A percentile compares a stretch with the other conserved stretches of the same genome.
phyloP scores from a whole-genome alignment of 1,284 basidiomycete genomes.

The Ustilago bromivora region DNA sequence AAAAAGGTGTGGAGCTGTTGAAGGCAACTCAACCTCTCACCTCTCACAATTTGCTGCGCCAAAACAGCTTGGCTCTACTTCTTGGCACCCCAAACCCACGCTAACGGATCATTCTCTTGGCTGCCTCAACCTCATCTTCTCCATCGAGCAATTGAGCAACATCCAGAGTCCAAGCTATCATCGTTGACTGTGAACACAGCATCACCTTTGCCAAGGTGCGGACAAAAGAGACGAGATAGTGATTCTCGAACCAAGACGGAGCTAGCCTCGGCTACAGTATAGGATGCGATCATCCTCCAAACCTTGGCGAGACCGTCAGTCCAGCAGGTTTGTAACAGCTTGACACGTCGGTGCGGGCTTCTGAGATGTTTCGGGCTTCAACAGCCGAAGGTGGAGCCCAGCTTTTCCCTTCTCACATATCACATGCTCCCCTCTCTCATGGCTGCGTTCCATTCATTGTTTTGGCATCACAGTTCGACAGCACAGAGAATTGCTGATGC shows the following conservation, averaged over 20 bases:
- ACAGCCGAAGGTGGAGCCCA: neutral
- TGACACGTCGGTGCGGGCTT: neutral
- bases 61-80: neutral
- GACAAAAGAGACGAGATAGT: too few species aligned
- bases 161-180: neutral
- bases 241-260: too few species aligned
- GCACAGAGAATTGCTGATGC: neutral
- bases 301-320: neutral
- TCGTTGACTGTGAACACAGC: neutral
- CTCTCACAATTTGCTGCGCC: neutral
- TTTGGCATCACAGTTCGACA: neutral
- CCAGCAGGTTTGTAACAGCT: neutral
- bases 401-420: neutral
- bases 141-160: neutral
- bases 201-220: too few species aligned
- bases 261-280: too few species aligned
- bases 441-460: neutral
- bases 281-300: neutral
- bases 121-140: neutral
- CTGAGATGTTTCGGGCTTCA: neutral
- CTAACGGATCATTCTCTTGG: neutral
- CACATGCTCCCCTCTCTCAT: neutral
- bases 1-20: neutral
- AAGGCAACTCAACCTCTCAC: neutral
- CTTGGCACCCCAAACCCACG: conserved; percentile 7